Evolutionary conservation across 345 rosid species (phyloP).

Genomic region (Aethionema arabicum): DNA sequence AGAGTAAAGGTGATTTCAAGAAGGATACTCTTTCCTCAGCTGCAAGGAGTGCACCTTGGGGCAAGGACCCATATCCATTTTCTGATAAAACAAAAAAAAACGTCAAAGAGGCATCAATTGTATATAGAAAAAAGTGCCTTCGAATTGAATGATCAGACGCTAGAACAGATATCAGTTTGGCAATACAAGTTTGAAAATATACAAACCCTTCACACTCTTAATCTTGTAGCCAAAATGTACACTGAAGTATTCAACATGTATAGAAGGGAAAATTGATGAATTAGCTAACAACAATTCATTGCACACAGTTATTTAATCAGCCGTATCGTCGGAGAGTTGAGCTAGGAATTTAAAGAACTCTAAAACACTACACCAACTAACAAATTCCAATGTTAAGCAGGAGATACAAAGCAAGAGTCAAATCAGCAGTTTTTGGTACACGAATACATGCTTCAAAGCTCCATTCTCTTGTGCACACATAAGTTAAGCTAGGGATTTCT

Average conservation of each 20-base stretch:
- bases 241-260: neutral
- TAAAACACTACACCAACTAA: neutral
- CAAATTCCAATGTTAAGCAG: neutral
- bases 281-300: too few relatives aligned
- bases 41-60: slow-evolving; percentile 92
- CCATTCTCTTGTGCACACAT: neutral
- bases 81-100: slow-evolving; percentile 44
- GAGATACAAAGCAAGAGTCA: too few relatives aligned
- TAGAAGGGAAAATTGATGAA: too few relatives aligned
- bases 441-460: neutral
- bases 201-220: neutral
- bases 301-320: too few relatives aligned
- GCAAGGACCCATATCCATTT: slow-evolving; percentile 99
- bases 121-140: neutral
- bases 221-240: too few relatives aligned
- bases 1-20: neutral
- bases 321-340: neutral
- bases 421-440: too few relatives aligned
- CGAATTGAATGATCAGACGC: neutral
- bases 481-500: slow-evolving; percentile 7
- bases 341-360: neutral
- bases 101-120: slow-evolving; percentile 3
- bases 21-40: slow-evolving; percentile 92
- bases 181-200: neutral
- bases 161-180: neutral